Conservation (phyloP, 768 basidiomycete species). For the Astraeus odoratus region DNA sequence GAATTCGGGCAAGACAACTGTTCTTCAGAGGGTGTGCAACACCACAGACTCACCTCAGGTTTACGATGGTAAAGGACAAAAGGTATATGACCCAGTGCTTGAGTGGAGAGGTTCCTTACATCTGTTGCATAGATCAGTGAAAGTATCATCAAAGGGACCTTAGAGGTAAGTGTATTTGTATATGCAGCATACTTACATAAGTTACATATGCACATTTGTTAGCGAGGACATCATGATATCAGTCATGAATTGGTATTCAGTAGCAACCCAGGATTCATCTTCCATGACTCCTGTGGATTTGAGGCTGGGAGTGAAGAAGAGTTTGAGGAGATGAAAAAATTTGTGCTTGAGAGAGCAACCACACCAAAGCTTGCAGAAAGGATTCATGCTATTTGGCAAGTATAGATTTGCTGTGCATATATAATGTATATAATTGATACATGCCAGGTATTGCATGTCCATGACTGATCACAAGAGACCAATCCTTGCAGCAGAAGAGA, state of each 20-base stretch:
- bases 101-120: background rate
- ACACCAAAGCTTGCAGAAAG: slow-evolving; percentile 14
- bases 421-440: background rate
- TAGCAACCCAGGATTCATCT: slow-evolving; percentile 29
- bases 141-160: background rate
- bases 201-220: background rate
- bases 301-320: slow-evolving; percentile 28
- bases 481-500: slow-evolving; percentile 21
- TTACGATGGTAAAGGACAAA: slow-evolving; percentile 12
- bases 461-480: slow-evolving; percentile 20
- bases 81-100: slow-evolving; percentile 6
- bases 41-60: slow-evolving; percentile 27
- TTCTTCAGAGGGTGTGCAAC: slow-evolving; percentile 32
- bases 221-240: slow-evolving; percentile 29
- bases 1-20: slow-evolving; percentile 36
- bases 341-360: slow-evolving; percentile 23
- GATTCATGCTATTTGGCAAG: slow-evolving; percentile 35
- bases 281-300: slow-evolving; percentile 38
- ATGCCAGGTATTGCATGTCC: slow-evolving; percentile 33
- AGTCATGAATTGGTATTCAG: slow-evolving; percentile 23
- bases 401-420: background rate
- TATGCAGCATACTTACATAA: too few relatives aligned
- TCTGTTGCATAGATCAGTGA: background rate
- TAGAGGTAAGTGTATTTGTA: background rate
- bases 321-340: slow-evolving; percentile 22